Evolutionary conservation across 352 stramenopile genomes (phyloP).

Genomic region (Pythium scleroteichum): DNA sequence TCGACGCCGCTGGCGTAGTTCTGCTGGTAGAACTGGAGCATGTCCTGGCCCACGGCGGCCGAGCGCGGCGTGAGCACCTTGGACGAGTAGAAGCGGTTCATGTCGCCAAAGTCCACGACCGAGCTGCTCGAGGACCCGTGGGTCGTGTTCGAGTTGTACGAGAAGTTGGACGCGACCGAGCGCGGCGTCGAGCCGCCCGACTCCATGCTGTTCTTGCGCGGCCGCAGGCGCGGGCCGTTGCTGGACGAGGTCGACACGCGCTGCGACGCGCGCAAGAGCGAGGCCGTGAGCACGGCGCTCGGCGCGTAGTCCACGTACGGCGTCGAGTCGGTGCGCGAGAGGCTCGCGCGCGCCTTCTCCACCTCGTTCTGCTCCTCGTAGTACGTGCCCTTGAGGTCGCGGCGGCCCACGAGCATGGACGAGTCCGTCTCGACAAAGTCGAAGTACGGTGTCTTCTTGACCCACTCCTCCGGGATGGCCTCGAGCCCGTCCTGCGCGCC

Average conservation of each 20-base stretch:
- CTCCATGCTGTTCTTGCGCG: constrained; percentile 63
- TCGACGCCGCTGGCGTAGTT: constrained; percentile 29
- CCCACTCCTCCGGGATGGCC: constrained; percentile 66
- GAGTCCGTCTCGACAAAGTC: constrained; percentile 79
- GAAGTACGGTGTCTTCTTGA: constrained; percentile 82
- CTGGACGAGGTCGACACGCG: constrained; percentile 20
- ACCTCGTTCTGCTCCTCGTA: constrained; percentile 47
- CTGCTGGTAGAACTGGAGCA: constrained; percentile 33
- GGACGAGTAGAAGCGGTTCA: constrained; percentile 72
- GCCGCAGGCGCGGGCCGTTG: constrained; percentile 6
- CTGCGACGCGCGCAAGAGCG: constrained; percentile 31
- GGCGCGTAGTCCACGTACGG: constrained; percentile 66
- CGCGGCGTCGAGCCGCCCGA: constrained; percentile 63
- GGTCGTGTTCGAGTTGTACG: constrained; percentile 70
- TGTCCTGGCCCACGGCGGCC: constrained; percentile 25
- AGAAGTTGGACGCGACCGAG: constrained; percentile 76
- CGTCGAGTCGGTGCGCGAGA: constrained; percentile 30
- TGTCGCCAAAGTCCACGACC: constrained; percentile 75
- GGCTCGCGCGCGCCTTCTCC: constrained; percentile 34
- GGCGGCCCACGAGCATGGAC: constrained; percentile 61
- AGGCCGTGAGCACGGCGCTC: constrained; percentile 46
- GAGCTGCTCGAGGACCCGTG: constrained; percentile 63
- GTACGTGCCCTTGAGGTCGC: constrained; percentile 53
- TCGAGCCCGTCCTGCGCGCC: constrained; percentile 71
- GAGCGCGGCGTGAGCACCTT: constrained; percentile 28